Conservation (phyloP, 768 basidiomycete species). For the Cystoderma amianthinum region DNA sequence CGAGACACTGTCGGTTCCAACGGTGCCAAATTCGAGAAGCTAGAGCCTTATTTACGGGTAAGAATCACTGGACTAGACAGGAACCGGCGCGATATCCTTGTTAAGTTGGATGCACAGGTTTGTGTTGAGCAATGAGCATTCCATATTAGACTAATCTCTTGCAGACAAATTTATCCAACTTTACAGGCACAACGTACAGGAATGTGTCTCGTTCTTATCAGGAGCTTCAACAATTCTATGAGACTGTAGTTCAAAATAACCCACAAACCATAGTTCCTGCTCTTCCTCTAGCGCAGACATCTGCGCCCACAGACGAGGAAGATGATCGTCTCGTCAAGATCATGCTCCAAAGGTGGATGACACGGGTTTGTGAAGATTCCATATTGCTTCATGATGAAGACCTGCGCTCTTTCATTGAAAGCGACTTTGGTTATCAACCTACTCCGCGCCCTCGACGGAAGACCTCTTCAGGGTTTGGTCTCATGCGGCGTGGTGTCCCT, state of each 20-base stretch:
- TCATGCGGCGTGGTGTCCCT: slow-evolving; percentile 74
- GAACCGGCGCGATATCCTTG: slow-evolving; percentile 89
- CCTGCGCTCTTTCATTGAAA: slow-evolving; percentile 90
- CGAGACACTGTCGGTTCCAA: slow-evolving; percentile 56
- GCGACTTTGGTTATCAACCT: slow-evolving; percentile 94
- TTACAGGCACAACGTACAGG: slow-evolving; percentile 81
- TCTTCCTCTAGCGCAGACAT: slow-evolving; percentile 92
- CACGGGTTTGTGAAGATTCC: slow-evolving; percentile 87
- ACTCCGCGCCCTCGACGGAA: slow-evolving; percentile 72
- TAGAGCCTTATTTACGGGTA: slow-evolving; percentile 81
- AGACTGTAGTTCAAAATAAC: slow-evolving; percentile 81
- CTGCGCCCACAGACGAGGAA: slow-evolving; percentile 96
- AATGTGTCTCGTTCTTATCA: slow-evolving; percentile 93
- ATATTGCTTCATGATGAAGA: slow-evolving; percentile 90
- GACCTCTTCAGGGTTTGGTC: slow-evolving; percentile 63
- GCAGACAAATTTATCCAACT: slow-evolving; percentile 92
- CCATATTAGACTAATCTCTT: neutral
- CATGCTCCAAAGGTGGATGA: slow-evolving; percentile 93
- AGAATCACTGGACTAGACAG: slow-evolving; percentile 89
- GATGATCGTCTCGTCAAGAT: slow-evolving; percentile 94
- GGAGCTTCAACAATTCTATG: slow-evolving; percentile 93
- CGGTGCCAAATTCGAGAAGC: slow-evolving; percentile 66
- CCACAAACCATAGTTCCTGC: slow-evolving; percentile 97
- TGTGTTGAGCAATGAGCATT: neutral
- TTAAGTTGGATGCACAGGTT: slow-evolving; percentile 94